Base-by-base conservation (phyloP, 306 rosid species). In the Spatholobus suberectus region DNA sequence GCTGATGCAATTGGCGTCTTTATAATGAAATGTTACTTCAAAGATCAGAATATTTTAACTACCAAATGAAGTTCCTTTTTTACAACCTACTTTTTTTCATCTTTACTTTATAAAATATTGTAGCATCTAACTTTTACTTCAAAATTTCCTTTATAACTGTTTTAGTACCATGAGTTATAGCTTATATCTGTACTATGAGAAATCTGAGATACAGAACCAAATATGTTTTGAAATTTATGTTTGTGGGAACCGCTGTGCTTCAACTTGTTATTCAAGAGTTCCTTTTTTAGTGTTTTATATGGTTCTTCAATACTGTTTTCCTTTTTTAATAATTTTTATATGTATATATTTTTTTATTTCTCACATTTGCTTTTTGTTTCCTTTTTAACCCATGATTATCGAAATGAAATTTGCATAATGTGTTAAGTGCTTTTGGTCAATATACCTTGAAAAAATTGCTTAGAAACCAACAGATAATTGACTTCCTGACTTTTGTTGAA, bases 1-100 rank as follows among this genome's bases (percentile, higher is more conserved):
- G 97, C 96, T 89, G 98, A 89, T 95, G 97, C 89, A 82, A 85
- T 82, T 89, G 92, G 89, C 84, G 89, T 86, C 66, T 89, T 89
- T 87, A 79, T 79, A 79, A 86, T 79, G 90, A 89, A 87, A 87
- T 82, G 81, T 82, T 75, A 71, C 84, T 59, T 90, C 93, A 81
- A 84, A 76, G 91, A 79, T 81, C 91, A 77, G 92, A 92, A 82
- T 88, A 83, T 92, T 90, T 77, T 63, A 89, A 90, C 80, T 80
- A 70, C 49, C 86, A 85, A 91, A 87, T 81, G 83, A 77, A 79
- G 91, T 90, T 90, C 84, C 47, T 78, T 89, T 93, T 93, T 90
- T 62, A 21, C 75, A 20, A 18, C 62, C 35, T 11, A 21, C n/a
- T 71, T 61, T 40, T 61, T 62, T 87, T 80, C 90, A 81, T n/a